Evolutionary conservation across 106 monocot genomes (phyloP), one percentile per base, ranked within the genome.

Genomic region (Dioscorea alata): DNA sequence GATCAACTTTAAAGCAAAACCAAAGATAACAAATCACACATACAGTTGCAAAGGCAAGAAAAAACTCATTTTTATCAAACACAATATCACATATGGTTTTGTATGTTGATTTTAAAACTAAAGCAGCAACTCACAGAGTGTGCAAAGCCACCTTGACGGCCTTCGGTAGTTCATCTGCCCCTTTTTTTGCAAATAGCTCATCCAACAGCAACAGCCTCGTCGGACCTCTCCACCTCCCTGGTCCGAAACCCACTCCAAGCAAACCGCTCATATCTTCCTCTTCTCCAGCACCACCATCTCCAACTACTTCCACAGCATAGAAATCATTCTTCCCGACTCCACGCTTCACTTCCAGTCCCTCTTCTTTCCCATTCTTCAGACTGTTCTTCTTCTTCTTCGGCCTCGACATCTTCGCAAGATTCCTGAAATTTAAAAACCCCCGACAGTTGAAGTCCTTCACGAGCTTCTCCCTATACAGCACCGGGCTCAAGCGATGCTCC

Each of bases 171-270:
- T 87, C 85, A 9, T 83, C 75, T 4, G 71, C 23, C 7, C 61
- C 77, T 67, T 65, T 85, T 23, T 74, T 78, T 4, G 93, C 87
- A 33, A 83, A 80, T 23, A 64, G 70, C 57, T 90, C 85, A 34
- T 93, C 99, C 74, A 99, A 60, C 33, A 99, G 74, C 66, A 99
- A 83, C 68, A 99, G 60, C 68, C 99, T 82, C 33, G 90, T 90
- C 9, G 99, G 74, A 2, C 93, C 99, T 61, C 76, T 76, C 99
- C 93, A 99, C 51, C 76, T 78, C 57, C 76, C 65, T 6, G 48
- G 23, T 48, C 25, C 50, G 70, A 82, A 81, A 4, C 72, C 92
- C 21, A 87, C 83, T 21, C 90, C 99, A 6, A 90, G 69, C 76
- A 99, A 83, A 8, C 74, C 70, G 8, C 77, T 83, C 75, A 84